Evolutionary conservation across 1,284 basidiomycete species (phyloP).

Genomic region (Coniophora puteana): DNA sequence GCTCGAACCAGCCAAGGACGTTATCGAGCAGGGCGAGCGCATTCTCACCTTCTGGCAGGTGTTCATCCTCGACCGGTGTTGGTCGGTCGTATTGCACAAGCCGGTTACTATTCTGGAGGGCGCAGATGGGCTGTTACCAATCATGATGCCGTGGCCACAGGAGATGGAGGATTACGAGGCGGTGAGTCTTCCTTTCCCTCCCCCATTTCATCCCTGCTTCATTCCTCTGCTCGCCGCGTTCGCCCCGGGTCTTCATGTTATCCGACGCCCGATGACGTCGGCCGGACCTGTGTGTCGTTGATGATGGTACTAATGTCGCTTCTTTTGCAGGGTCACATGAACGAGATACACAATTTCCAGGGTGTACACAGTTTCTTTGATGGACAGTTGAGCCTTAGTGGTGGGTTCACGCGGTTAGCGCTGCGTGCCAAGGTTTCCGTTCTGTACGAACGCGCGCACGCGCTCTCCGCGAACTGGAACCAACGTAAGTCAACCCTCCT

Average conservation of each 20-base stretch:
- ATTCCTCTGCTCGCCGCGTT: too few species aligned
- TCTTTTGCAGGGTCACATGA: slow-evolving; percentile 49
- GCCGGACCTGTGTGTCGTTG: slow-evolving; percentile 6
- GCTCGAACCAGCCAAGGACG: slow-evolving; percentile 52
- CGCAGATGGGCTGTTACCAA: slow-evolving; percentile 40
- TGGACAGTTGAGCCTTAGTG: slow-evolving; percentile 44
- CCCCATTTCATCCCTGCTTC: slow-evolving; percentile 6
- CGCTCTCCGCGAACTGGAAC: slow-evolving; percentile 56
- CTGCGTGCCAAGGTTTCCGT: slow-evolving; percentile 73
- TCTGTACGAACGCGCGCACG: slow-evolving; percentile 63
- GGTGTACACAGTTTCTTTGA: slow-evolving; percentile 61
- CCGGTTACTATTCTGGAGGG: slow-evolving; percentile 53
- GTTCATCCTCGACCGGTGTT: slow-evolving; percentile 63
- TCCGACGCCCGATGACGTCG: too few species aligned
- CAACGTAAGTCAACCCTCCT: slow-evolving; percentile 39
- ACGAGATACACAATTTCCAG: slow-evolving; percentile 44
- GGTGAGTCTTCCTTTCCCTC: slow-evolving; percentile 35
- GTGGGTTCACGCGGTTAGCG: slow-evolving; percentile 57
- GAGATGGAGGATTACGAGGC: slow-evolving; percentile 55
- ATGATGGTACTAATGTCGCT: slow-evolving; percentile 15
- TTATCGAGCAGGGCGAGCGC: slow-evolving; percentile 56
- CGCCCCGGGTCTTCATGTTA: too few species aligned
- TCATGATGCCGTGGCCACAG: slow-evolving; percentile 66
- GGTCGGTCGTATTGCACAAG: slow-evolving; percentile 58
- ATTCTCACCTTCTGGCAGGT: slow-evolving; percentile 71